Percentiles rank a stretch among this genome's conserved stretches.
These are phyloP conservation scores for Vaccinium darrowii DNA, from an alignment of 148 eudicot genomes.

Conservation along the genomic window DNA sequence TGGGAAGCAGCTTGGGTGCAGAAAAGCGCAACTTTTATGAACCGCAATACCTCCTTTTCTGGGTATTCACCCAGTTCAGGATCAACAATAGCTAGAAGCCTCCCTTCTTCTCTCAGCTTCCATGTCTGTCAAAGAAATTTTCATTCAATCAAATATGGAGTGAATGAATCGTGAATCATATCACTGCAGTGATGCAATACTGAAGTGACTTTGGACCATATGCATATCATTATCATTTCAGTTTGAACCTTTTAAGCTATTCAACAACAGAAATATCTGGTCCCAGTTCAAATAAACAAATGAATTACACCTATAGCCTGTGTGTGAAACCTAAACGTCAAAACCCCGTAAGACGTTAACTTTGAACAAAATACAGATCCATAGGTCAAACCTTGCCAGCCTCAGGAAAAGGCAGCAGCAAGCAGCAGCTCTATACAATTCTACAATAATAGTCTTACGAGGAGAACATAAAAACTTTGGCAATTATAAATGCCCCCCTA, in stretches of 20 bases:
- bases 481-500: not conserved
- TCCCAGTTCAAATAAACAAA: not conserved
- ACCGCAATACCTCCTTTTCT: conserved; percentile 37
- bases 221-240: not conserved
- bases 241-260: not conserved
- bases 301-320: not conserved
- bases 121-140: conserved; percentile 34
- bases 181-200: not conserved
- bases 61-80: conserved; percentile 46
- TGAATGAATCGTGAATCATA: not conserved
- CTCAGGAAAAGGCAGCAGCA: not conserved
- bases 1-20: conserved; percentile 57
- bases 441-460: not conserved
- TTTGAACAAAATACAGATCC: not conserved
- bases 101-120: conserved; percentile 44
- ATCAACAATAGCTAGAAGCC: conserved; percentile 55
- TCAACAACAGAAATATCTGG: not conserved
- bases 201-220: not conserved
- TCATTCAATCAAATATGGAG: not conserved
- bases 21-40: conserved; percentile 51
- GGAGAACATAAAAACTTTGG: not conserved
- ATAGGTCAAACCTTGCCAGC: not conserved
- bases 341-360: not conserved
- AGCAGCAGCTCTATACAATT: not conserved
- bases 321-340: not conserved